A percentile compares a stretch with the other conserved stretches of the same genome.
Evolutionary conservation across 768 basidiomycete species (phyloP).

Genomic region (Phaffia australis): DNA sequence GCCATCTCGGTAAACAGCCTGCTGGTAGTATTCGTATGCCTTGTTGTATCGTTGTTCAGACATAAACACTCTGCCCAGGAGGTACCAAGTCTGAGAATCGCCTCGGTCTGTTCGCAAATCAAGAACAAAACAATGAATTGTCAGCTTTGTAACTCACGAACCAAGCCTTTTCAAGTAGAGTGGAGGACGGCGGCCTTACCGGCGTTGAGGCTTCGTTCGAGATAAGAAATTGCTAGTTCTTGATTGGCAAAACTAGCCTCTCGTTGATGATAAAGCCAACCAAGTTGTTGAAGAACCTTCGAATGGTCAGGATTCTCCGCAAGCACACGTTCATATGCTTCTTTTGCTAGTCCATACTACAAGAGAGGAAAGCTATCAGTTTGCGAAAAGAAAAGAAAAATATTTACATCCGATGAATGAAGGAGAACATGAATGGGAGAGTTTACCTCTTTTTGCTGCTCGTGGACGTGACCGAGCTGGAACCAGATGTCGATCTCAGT

Average conservation of each 20-base stretch:
- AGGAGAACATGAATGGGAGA: background rate
- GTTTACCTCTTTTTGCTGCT: constrained; percentile 89
- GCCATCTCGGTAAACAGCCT: constrained; percentile 96
- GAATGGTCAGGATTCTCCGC: constrained; percentile 86
- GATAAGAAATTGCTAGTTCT: constrained; percentile 81
- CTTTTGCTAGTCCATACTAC: constrained; percentile 78
- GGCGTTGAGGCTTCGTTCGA: constrained; percentile 89
- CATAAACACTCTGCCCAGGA: constrained; percentile 97
- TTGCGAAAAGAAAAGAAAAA: background rate
- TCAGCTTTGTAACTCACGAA: background rate
- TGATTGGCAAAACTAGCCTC: constrained; percentile 92
- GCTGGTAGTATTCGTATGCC: constrained; percentile 98
- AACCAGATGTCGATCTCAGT: constrained; percentile 99
- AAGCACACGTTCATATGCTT: constrained; percentile 92
- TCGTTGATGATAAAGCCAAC: constrained; percentile 94
- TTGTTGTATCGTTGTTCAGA: constrained; percentile 98
- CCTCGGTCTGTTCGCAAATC: constrained; percentile 55
- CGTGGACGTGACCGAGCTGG: constrained; percentile 97
- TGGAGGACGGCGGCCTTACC: constrained; percentile 46
- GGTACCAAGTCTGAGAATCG: constrained; percentile 98
- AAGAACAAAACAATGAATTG: background rate
- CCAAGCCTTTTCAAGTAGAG: background rate
- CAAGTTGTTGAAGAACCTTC: constrained; percentile 94
- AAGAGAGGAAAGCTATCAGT: background rate
- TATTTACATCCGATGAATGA: background rate